phyloP scores from a whole-genome alignment of 805 yeast genomes.

The Yamadazyma philogaea region DNA sequence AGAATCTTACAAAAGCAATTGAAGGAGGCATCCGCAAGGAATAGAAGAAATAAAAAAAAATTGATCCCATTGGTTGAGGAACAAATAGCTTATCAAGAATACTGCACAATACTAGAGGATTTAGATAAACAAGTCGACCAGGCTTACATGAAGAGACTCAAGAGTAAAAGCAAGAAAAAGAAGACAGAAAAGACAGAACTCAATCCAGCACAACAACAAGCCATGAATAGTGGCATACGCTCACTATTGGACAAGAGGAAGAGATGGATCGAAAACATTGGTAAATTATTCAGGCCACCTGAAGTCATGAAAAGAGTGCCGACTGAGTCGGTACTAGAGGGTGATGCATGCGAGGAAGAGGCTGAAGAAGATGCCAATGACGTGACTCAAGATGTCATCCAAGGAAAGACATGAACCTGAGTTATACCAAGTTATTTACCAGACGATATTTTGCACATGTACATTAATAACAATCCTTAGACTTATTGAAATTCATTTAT shows the following conservation, averaged over 20 bases:
- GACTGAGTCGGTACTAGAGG: constrained; percentile 51
- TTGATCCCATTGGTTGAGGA: constrained; percentile 76
- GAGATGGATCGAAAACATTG: constrained; percentile 88
- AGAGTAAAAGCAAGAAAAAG: constrained; percentile 67
- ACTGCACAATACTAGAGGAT: constrained; percentile 83
- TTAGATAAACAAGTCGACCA: constrained; percentile 96
- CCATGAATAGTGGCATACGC: constrained; percentile 73
- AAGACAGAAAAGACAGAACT: constrained; percentile 35
- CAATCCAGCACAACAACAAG: constrained; percentile 54
- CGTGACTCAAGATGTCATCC: constrained; percentile 18
- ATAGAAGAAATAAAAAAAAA: constrained; percentile 62
- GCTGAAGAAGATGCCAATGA: constrained; percentile 30
- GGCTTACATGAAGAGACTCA: constrained; percentile 78
- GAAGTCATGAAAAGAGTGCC: constrained; percentile 79
- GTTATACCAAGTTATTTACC: constrained; percentile 1
- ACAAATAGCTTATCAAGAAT: constrained; percentile 94
- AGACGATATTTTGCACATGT: background rate
- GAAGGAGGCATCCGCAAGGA: constrained; percentile 55
- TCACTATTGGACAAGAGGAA: constrained; percentile 79
- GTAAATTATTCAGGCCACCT: constrained; percentile 70
- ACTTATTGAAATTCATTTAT: background rate
- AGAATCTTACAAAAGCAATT: constrained; percentile 69
- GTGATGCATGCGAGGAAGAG: constrained; percentile 31
- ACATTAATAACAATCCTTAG: background rate
- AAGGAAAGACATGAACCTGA: constrained; percentile 5